Evolutionary conservation across 129 eudicot genomes (phyloP), one percentile per base, ranked within the genome.

Genomic region (Oenanthe sinensis): DNA sequence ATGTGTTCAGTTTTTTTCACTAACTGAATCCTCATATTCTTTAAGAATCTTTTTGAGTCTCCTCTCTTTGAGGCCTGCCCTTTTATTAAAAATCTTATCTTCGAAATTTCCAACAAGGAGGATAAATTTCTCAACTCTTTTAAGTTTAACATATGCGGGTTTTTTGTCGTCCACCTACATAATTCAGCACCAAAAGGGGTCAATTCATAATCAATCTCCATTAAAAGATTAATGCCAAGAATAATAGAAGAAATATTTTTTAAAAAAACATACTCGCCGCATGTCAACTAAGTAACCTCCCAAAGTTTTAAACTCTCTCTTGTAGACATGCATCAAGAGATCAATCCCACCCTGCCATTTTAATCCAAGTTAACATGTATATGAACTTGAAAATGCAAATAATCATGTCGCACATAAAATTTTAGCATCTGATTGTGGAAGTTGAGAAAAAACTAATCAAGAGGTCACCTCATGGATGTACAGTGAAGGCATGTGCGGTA

Each of bases 401-500:
- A 20, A 22, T 17, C 8, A 65, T 0, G 40, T 65, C 3, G 3
- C 17, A 26, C 22, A 65, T 0, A 6, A 63, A 26, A 26, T 63
- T 5, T 26, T 26, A 10, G 14, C 6, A 22, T 7, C 26, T 22
- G 5, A 9, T 30, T 36, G 0, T 71, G 24, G n/a, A 17, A 24
- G 39, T 15, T 13, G 13, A 24, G 52, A 9, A 9, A 22, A 1
- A 68, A 37, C 14, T 22, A 33, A 20, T 74, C 16, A 49, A 17
- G 22, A 33, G 15, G 5, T 40, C 54, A 91, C 97, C 97, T 91
- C 97, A 22, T 81, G 87, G 24, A 91, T 85, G 62, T 87, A 90
- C 72, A 91, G 63, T 3, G 86, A 78, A 0, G 97, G 97, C 90
- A 91, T 85, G 22, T 78, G 97, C 0, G 97, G 97, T 2, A 91